Evolutionary conservation across 2,329 filamentous ascomycete genomes (phyloP), one percentile per base, ranked within the genome.

Genomic region (Ascochyta clinopodiicola): DNA sequence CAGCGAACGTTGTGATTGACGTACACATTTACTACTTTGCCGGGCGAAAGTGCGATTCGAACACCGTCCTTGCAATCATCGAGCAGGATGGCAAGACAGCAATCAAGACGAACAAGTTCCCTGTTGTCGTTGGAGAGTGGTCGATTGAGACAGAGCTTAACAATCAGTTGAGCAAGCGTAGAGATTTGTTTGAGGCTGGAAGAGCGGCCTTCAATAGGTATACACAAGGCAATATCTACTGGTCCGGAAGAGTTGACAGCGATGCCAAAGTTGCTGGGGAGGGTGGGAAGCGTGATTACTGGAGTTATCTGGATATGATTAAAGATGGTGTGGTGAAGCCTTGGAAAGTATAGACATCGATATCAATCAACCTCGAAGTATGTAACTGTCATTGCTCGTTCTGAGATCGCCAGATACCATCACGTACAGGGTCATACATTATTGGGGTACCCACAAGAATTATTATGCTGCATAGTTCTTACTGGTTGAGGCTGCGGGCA

Each of bases 41-140:
- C 19, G 59, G 59, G 3, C 48, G 54, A 9, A 47, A 56, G 22
- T 55, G 51, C 12, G 54, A 64, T 48, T 51, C 44, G 13, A 44
- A 57, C 31, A 62, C 56, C 10, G 59, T 60, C 4, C 31, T 56
- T 24, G 44, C 56, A 3, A 44, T 54, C 6, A 60, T 64, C 21
- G 55, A 47, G 7, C 47, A 56, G n/a, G 57, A 66, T n/a, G 61
- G 53, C 10, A 44, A 44, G 25, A 54, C 43, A n/a, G 29, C 61
- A 9, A 42, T 53, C 13, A 53, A 52, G 15, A 34, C 47, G 2
- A 47, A 47, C 40, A 56, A 59, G 32, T 63, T 62, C 32, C 61
- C 63, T 5, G 55, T 62, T n/a, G 73, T 74, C 35, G 61, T 75
- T 13, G 72, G 73, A 31, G 71, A 75, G 56, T 75, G 70, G 69